Conservation (phyloP, 306 rosid genomes). For the Castanopsis chinensis region DNA sequence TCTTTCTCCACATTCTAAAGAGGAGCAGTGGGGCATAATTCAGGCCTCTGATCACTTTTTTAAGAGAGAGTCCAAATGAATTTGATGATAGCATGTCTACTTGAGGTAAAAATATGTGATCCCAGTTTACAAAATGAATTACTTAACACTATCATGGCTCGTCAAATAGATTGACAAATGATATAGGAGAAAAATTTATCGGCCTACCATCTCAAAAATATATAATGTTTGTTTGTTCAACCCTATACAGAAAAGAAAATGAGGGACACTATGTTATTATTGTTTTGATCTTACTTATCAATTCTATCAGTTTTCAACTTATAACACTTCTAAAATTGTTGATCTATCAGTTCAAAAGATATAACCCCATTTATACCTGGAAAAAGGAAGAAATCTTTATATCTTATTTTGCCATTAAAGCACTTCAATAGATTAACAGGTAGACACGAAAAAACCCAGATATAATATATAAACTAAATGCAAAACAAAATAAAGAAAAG, state of each 20-base stretch:
- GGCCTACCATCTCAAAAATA: too few relatives aligned
- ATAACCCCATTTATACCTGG: background rate
- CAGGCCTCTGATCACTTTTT: background rate
- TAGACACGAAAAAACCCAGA: background rate
- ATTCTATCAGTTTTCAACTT: background rate
- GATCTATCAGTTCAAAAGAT: background rate
- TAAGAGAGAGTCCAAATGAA: background rate
- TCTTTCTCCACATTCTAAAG: background rate
- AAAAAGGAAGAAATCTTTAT: background rate
- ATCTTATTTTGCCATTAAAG: background rate
- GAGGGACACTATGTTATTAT: background rate
- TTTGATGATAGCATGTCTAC: background rate
- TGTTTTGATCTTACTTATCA: background rate
- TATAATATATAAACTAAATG: background rate
- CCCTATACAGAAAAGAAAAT: too few relatives aligned
- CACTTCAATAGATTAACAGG: background rate
- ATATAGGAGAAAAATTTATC: background rate
- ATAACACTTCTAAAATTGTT: background rate
- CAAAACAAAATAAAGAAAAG: background rate
- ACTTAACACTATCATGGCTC: background rate
- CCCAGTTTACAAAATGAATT: background rate
- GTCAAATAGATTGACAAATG: background rate
- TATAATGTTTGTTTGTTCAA: too few relatives aligned
- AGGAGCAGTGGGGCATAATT: background rate
- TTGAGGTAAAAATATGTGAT: background rate